Evolutionary conservation across 257 asterid species (phyloP), one percentile per base, ranked within the genome.

Genomic region (Primulina eburnea): DNA sequence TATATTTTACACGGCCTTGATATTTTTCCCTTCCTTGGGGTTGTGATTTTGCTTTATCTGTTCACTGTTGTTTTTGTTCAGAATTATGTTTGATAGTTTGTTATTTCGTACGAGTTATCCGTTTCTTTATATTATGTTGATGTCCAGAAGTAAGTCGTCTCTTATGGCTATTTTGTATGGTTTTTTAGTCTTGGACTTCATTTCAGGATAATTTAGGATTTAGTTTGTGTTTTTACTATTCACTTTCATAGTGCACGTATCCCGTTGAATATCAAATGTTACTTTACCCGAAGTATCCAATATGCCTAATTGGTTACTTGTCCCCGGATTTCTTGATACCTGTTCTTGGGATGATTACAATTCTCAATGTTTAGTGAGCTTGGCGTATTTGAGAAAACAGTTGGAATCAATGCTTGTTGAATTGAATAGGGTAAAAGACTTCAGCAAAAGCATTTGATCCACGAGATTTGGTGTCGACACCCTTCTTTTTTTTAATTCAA

Each of bases 1-100:
- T 64, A 20, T 79, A 24, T 29, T 67, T 24, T 17, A 62, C 62
- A 73, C 16, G 11, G 8, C 34, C 4, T 43, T 37, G 6, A 21
- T 1, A 7, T n/a, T 17, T 59, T 32, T 59, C 12, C 35, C 9
- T 35, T 6, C 24, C 9, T 71, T 70, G 70, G 75, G 79, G 76
- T 78, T 71, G 55, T 83, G 63, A 72, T 21, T 68, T 80, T 79
- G 77, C 83, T 64, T 55, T 38, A 59, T 7, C 47, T 59, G n/a
- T n/a, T n/a, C n/a, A n/a, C n/a, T n/a, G 24, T 16, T 63, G 24
- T 20, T 67, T 58, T n/a, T 64, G 9, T 43, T 55, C 40, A n/a
- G 37, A 63, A 7, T 68, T 40, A 6, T 14, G 24, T n/a, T 30
- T 58, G 67, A 7, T 16, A 3, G n/a, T 34, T 6, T 17, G n/a